phyloP scores from a whole-genome alignment of 805 yeast genomes.

The Saccharomyces paradoxus region DNA sequence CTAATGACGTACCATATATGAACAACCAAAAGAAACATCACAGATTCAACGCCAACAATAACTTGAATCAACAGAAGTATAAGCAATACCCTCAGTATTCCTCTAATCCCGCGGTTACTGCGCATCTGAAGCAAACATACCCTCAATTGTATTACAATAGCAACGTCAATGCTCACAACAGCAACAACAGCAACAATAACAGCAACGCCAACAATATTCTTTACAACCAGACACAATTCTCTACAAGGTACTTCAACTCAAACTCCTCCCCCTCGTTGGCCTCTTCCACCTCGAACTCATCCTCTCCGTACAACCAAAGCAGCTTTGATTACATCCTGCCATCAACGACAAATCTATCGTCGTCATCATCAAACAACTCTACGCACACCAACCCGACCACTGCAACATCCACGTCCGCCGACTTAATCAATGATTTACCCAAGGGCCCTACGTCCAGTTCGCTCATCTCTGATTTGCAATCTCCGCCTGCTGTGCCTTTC shows the following conservation, averaged over 20 bases:
- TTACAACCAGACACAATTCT: background rate
- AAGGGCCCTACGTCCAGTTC: background rate
- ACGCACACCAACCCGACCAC: background rate
- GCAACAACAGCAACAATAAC: constrained; percentile 5
- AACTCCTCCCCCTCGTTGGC: background rate
- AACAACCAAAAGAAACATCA: background rate
- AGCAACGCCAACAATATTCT: constrained; percentile 2
- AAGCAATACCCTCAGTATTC: constrained; percentile 2
- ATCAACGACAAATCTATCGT: background rate
- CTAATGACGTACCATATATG: background rate
- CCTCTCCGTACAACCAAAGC: background rate
- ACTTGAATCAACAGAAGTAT: background rate
- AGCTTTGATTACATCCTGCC: background rate
- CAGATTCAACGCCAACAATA: background rate
- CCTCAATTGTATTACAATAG: constrained; percentile 17
- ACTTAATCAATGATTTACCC: background rate
- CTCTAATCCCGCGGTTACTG: constrained; percentile 8
- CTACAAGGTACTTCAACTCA: background rate
- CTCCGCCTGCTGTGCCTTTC: background rate
- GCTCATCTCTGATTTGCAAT: background rate
- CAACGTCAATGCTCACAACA: constrained; percentile 5
- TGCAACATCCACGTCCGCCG: background rate
- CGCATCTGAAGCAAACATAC: constrained; percentile 20
- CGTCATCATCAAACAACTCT: constrained; percentile 7
- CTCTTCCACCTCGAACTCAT: background rate